These are phyloP conservation scores for Mesembryanthemum crystallinum DNA, from an alignment of 148 eudicot species.

Conservation along the genomic window DNA sequence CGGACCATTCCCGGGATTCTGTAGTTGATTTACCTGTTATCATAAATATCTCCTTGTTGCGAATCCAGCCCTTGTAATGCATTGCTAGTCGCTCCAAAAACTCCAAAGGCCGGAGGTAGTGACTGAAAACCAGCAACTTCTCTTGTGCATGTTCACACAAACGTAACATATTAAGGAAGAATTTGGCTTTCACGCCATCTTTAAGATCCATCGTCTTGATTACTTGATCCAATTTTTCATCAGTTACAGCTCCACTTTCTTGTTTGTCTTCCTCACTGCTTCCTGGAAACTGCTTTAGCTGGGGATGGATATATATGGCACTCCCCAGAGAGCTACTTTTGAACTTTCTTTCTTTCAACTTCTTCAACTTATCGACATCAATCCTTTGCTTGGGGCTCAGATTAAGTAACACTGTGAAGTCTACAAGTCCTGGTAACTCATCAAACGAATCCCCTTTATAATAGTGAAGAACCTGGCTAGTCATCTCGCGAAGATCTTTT, in stretches of 20 bases:
- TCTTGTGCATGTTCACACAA: conserved; percentile 62
- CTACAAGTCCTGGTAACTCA: conserved; percentile 76
- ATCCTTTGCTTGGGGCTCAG: conserved; percentile 52
- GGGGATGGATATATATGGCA: conserved; percentile 65
- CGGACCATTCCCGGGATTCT: conserved; percentile 58
- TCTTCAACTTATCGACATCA: conserved; percentile 49
- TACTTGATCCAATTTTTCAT: conserved; percentile 46
- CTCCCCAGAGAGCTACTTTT: conserved; percentile 55
- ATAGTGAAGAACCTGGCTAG: conserved; percentile 67
- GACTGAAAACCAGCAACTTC: conserved; percentile 77
- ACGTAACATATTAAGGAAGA: conserved; percentile 55
- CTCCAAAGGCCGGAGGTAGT: conserved; percentile 63
- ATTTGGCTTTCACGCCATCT: conserved; percentile 78
- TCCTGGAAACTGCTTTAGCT: conserved; percentile 47
- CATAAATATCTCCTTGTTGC: conserved; percentile 57
- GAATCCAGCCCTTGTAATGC: conserved; percentile 53
- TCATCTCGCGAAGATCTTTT: conserved; percentile 73
- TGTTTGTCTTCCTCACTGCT: conserved; percentile 33
- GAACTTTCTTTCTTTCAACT: conserved; percentile 43
- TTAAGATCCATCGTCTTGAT: conserved; percentile 42
- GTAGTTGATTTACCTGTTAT: conserved; percentile 60
- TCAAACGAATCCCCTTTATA: conserved; percentile 79
- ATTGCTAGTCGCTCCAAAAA: conserved; percentile 57
- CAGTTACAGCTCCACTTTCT: conserved; percentile 5
- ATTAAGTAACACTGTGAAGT: conserved; percentile 60